Conservation (phyloP, 108 stramenopile genomes). For the Conticribra guillardii region DNA sequence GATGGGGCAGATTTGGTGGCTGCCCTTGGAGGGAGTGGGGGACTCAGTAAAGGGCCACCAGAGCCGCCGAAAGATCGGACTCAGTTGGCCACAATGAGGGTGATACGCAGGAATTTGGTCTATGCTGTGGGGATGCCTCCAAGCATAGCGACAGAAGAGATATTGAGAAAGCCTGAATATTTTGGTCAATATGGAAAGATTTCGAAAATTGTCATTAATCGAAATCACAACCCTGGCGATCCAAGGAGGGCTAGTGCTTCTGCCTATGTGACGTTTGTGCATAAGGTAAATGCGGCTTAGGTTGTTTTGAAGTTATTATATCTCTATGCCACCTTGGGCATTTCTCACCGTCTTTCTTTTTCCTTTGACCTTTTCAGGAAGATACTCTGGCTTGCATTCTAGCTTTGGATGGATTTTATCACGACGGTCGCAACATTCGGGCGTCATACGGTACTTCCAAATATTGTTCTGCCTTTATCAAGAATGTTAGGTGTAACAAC, state of each 20-base stretch:
- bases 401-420: slow-evolving; percentile 88
- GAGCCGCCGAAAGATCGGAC: slow-evolving; percentile 88
- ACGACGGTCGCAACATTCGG: slow-evolving; percentile 91
- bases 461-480: slow-evolving; percentile 98
- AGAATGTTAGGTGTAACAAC: slow-evolving; percentile 95
- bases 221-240: slow-evolving; percentile 77
- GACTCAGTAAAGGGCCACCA: slow-evolving; percentile 52
- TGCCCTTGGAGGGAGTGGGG: slow-evolving; percentile 40
- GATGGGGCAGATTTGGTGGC: slow-evolving; percentile 40
- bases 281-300: slow-evolving; percentile 69
- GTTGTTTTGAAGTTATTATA: background rate
- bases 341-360: slow-evolving; percentile 11
- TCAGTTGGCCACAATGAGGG: slow-evolving; percentile 95
- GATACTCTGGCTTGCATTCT: slow-evolving; percentile 90
- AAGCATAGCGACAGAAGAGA: slow-evolving; percentile 84
- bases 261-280: slow-evolving; percentile 96
- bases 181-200: slow-evolving; percentile 98
- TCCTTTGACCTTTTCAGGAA: slow-evolving; percentile 63
- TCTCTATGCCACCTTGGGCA: background rate
- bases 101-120: slow-evolving; percentile 96
- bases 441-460: slow-evolving; percentile 98
- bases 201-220: slow-evolving; percentile 94
- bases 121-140: slow-evolving; percentile 95
- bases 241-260: slow-evolving; percentile 76
- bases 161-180: slow-evolving; percentile 87